Base-by-base conservation (phyloP, 2,329 filamentous ascomycete species). In the Aspergillus pseudoterreus region DNA sequence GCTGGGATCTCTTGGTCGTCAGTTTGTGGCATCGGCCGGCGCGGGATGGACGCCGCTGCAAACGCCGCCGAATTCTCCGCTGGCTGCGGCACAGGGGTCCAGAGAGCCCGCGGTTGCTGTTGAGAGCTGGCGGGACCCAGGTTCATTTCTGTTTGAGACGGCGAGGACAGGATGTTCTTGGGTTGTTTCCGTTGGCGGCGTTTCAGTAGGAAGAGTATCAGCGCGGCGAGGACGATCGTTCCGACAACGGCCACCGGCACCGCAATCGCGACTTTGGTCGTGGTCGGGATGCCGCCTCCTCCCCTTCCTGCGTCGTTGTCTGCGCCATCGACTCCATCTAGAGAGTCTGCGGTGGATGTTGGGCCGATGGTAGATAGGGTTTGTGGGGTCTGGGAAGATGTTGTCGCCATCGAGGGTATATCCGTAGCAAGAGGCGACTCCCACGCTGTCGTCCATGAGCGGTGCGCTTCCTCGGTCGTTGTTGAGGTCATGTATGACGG, bases 171-270 rank as follows among this genome's bases (percentile, higher is more conserved):
- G 42, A 32, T 44, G 14, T 43, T 38, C 30, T 54, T 47, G 27
- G 39, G 45, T 17, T 52, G 53, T 17, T 56, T 56, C 24, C 53
- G 57, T n/a, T 61, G 56, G 15, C 59, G 64, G 14, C 61, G 63
- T 17, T 57, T 57, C 6, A 59, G 14, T 24, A 68, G 43, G 56
- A 66, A 63, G 52, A 64, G 61, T 4, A 64, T 14, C 6, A 67
- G 35, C 1, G 56, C 59, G 21, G 54, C 50, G 42, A 70, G 51
- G 15, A 64, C 48, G 6, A 59, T 48, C n/a, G 62, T 50, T 2
- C 65, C 65, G 24, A 67, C 55, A 19, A 68, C 48, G 21, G 65
- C 55, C 38, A 70, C 51, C n/a, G 66, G 66, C n/a, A 70, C 51
- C n/a, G 63, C 65, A 38, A 69, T 69, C 41, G 66, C 65, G 38